phyloP scores from a whole-genome alignment of 2,329 filamentous ascomycete species.

The Phyllachora maydis region DNA sequence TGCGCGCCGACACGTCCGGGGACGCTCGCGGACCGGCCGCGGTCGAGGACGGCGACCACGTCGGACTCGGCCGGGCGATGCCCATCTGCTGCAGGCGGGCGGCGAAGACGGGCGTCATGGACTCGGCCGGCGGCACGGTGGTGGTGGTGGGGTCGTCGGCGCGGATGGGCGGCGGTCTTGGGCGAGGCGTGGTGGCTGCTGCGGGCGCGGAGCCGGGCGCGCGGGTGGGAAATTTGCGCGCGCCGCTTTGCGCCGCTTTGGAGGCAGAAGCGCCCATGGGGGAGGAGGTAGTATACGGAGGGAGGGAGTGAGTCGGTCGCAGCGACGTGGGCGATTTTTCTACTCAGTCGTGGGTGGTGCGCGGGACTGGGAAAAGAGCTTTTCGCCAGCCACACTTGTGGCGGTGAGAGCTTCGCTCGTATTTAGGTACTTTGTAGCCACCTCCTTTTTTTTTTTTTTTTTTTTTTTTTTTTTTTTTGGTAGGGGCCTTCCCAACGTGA shows the following conservation, averaged over 20 bases:
- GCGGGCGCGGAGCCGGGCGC: slow-evolving; percentile 6
- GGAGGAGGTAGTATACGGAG: too few relatives aligned
- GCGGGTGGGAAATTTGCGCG: slow-evolving; percentile 9
- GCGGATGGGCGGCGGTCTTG: slow-evolving; percentile 13
- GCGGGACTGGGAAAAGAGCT: too few relatives aligned
- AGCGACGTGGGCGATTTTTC: too few relatives aligned
- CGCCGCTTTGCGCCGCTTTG: slow-evolving; percentile 6
- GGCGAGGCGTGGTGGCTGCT: slow-evolving; percentile 1
- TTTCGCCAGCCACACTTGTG: too few relatives aligned
- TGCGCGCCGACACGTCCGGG: slow-evolving; percentile 1
- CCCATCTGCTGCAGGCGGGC: slow-evolving; percentile 31
- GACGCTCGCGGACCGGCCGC: slow-evolving; percentile 7
- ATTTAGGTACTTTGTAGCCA: too few relatives aligned
- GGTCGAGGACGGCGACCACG: slow-evolving; percentile 28
- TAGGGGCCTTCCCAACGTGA: too few relatives aligned
- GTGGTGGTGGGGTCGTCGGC: slow-evolving; percentile 20
- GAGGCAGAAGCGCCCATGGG: slow-evolving; percentile 7
- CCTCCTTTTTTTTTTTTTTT: too few relatives aligned
- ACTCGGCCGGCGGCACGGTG: slow-evolving; percentile 4
- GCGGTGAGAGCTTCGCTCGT: too few relatives aligned
- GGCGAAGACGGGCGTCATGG: slow-evolving; percentile 21
- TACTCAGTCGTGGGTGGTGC: too few relatives aligned
- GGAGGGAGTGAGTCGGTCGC: too few relatives aligned
- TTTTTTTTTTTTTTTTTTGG: too few relatives aligned
- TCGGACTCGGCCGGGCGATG: slow-evolving; percentile 30